Base-by-base conservation (phyloP, 2,329 filamentous ascomycete genomes). In the Lojkania enalia region DNA sequence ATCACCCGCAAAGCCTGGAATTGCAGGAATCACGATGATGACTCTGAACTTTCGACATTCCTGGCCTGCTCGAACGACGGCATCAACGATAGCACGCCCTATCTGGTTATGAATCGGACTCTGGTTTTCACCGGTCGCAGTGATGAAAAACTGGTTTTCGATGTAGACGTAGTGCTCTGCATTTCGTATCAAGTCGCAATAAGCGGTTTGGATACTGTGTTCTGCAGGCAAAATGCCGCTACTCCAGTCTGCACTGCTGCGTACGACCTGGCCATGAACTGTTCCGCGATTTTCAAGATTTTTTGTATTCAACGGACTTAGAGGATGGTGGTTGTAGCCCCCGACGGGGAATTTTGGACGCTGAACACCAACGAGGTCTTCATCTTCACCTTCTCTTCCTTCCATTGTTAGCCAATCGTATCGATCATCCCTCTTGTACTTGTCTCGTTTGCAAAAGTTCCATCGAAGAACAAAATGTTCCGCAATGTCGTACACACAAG, bases 361-460 rank as follows among this genome's bases (percentile, higher is more conserved):
- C 64, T 96, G 92, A 2, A 97, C 90, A 23, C 85, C 90, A 20
- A 96, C 78, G 1, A 97, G 77, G 62, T 95, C 89, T 63, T 96
- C 90, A 54, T 95, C 81, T 0, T 88, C 79, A 5, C 83, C 87
- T 44, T 86, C 80, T 12, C 88, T 83, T 5, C 88, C 90, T 46
- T 88, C 84, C 48, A 97, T 71, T 48, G 83, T 78, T 4, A 97
- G 76, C 90, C 91, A 97, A 63, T 95, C 88, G 54, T 89, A 95
- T 27, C 83, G 77, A 0, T 83, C 76, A 54, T 92, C 87, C 4
- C 91, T 86, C 76, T 97, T 97, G 74, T 97, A 96, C 74, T 97
- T 97, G 77, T 97, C 92, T 25, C 92, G 84, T 73, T 97, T 97
- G 72, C 92, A 79, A 61, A 96, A 96, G 64, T 99, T 97, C 94